Percentiles rank a stretch among this genome's conserved stretches.
Conservation (phyloP, 208 protist species). For the Sergeia podlipaevii region DNA sequence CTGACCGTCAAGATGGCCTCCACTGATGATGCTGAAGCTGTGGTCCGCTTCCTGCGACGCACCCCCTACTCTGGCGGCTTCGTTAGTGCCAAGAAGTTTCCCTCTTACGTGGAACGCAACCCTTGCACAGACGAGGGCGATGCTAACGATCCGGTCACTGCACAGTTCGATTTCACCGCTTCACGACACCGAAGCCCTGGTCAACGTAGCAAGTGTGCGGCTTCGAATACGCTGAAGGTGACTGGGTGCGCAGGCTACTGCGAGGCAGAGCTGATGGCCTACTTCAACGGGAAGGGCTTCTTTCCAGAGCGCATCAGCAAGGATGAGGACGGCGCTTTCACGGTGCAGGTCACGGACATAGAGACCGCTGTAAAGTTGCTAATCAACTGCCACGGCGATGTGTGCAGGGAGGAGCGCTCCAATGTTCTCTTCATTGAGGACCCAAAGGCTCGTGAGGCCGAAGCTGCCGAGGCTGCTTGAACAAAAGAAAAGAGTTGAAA, state of each 20-base stretch:
- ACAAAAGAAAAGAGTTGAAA: slow-evolving; percentile 3
- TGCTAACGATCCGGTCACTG: slow-evolving; percentile 57
- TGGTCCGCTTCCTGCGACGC: slow-evolving; percentile 68
- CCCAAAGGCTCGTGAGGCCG: slow-evolving; percentile 24
- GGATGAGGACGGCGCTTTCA: slow-evolving; percentile 72
- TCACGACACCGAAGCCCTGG: slow-evolving; percentile 83
- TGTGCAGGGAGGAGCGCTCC: slow-evolving; percentile 84
- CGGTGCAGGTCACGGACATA: slow-evolving; percentile 53
- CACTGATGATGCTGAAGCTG: slow-evolving; percentile 65
- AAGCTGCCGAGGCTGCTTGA: slow-evolving; percentile 1
- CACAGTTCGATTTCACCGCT: slow-evolving; percentile 87
- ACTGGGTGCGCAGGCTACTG: slow-evolving; percentile 71
- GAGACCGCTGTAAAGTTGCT: slow-evolving; percentile 78
- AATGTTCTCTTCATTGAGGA: slow-evolving; percentile 88
- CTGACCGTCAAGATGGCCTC: slow-evolving; percentile 85
- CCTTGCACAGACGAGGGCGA: slow-evolving; percentile 86
- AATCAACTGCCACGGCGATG: slow-evolving; percentile 74
- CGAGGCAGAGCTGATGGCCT: slow-evolving; percentile 80
- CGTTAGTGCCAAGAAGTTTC: slow-evolving; percentile 84
- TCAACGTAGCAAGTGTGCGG: slow-evolving; percentile 70
- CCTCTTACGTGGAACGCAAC: slow-evolving; percentile 78
- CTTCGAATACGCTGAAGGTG: slow-evolving; percentile 73
- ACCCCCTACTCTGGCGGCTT: slow-evolving; percentile 75
- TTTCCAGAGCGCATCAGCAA: slow-evolving; percentile 68
- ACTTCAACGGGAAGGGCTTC: slow-evolving; percentile 74